Base-by-base conservation (phyloP, 495 filamentous ascomycete species). In the Penicillium nucicola region DNA sequence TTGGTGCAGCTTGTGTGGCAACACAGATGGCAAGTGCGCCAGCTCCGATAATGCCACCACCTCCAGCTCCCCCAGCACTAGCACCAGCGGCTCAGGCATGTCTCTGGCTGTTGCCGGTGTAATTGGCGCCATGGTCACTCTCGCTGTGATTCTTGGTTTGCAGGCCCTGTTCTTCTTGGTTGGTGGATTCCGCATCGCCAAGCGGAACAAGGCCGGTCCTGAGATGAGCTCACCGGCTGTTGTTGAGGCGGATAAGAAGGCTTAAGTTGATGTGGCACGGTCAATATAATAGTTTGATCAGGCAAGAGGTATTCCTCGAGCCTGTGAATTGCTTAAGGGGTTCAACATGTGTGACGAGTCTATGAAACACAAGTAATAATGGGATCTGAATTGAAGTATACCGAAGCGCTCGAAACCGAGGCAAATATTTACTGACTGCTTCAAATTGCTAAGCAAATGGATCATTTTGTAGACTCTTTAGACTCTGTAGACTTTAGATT, bases 91-190 rank as follows among this genome's bases (percentile, higher is more conserved):
- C 36, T 43, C 59, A 9, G 54, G 61, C 6, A 66, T 77, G 10
- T 74, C 74, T 3, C 69, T 64, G 25, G 65, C 67, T 10, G 74
- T 75, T 38, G 78, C 68, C 7, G 84, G 83, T 34, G 80, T 84
- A 0, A 81, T 85, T 65, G 84, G 83, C 15, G 84, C 82, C 8
- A 73, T 84, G 61, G 80, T 85, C 1, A 84, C 82, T 4, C 64
- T 86, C 30, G 83, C 68, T 9, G 72, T 82, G 0, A 57, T 83
- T 10, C 53, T 83, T 44, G 78, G 73, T 2, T 38, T 74, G 11
- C 68, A 76, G 60, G 74, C 67, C 25, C 57, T 78, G 28, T 62
- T 77, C 36, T 61, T 80, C 66, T 43, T 79, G 30, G 45, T 65
- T 13, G 59, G 62, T 54, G 62, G 62, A 38, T 65, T 65, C 59